Base-by-base conservation (phyloP, 768 basidiomycete genomes). In the Crucibulum laeve region DNA sequence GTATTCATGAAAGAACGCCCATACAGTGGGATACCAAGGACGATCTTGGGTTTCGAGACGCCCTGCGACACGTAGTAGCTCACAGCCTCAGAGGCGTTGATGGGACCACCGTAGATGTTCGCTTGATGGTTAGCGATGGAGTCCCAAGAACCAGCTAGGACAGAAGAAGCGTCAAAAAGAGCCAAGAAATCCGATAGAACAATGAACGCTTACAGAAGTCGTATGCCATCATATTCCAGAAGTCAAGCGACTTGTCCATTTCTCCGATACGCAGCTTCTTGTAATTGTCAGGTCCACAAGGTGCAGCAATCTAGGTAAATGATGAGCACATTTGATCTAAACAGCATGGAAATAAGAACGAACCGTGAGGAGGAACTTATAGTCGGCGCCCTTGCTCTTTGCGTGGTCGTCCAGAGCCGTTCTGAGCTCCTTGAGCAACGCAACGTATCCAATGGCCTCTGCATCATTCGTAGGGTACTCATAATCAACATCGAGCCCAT, bases 211-310 rank as follows among this genome's bases (percentile, higher is more conserved):
- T 51, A 85, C 86, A 77, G 54, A 85, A 91, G 59, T 91, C 89
- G 51, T 91, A 91, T 1, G 86, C 82, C 96, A 99, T 99, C 61
- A 99, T 65, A 59, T 99, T 98, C 94, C 93, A 98, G 61, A 97
- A 93, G 56, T 91, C 88, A 18, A 99, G 80, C 45, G 76, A 83
- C 46, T 72, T 72, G 59, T 93, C 85, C 94, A 99, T 98, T 48
- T 89, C 89, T 18, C 62, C 66, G 36, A 92, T 71, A 46, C 81
- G 74, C 5, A 98, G 70, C 51, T 84, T 88, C 60, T 82, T 69
- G 65, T 91, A 93, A 53, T 96, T 82, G 50, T 86, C 76, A 2
- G 85, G 78, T 23, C 96, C 96, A 62, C 92, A 95, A 1, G 96
- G 94, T 1, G 95, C 90, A 28, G 91, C 91, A 42, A 95, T 86